Evolutionary conservation across 2,329 filamentous ascomycete species (phyloP), one percentile per base, ranked within the genome.

Genomic region (Alternaria hordeiaustralica): DNA sequence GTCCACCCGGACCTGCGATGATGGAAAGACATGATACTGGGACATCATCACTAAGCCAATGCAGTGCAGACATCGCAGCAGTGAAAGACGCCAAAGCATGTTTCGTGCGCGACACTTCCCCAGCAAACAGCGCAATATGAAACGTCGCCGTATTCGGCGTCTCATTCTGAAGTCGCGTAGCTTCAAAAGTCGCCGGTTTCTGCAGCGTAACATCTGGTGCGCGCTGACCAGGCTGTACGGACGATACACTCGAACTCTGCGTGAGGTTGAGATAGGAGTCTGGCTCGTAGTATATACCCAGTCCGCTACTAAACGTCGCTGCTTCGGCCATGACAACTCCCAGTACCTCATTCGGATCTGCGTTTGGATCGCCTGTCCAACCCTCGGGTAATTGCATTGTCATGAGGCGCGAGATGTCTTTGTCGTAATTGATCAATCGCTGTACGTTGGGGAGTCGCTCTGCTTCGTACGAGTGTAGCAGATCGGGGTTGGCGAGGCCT

Each of bases 191-290:
- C 0, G 82, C 84, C 0, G 84, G 84, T 57, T 81, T 83, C 18
- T 80, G 74, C 4, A 87, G 72, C 6, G 73, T 58, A 8, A 85
- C 80, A 69, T 87, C 84, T 6, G 83, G 84, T 6, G 80, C 83
- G 61, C 84, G 77, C 61, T 81, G 78, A 1, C 84, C 85, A 0
- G 84, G 73, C 15, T 62, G 65, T 8, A 83, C 70, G 1, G 58
- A 45, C 1, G 61, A 66, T 6, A 61, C 3, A 15, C 2, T 13
- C 7, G 58, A 36, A 6, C 33, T 47, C 36, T 65, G 60, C 5
- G n/a, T 45, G 10, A 78, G 64, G 30, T 77, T 81, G n/a, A 82
- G 74, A 30, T 75, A 65, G 15, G 75, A 72, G 60, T 81, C 79
- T 20, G 76, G 65, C 30, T 75, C 77, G 44, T 76, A 77, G 36